Evolutionary conservation across 352 stramenopile species (phyloP), one percentile per base, ranked within the genome.

Genomic region (Pythium oligandrum): DNA sequence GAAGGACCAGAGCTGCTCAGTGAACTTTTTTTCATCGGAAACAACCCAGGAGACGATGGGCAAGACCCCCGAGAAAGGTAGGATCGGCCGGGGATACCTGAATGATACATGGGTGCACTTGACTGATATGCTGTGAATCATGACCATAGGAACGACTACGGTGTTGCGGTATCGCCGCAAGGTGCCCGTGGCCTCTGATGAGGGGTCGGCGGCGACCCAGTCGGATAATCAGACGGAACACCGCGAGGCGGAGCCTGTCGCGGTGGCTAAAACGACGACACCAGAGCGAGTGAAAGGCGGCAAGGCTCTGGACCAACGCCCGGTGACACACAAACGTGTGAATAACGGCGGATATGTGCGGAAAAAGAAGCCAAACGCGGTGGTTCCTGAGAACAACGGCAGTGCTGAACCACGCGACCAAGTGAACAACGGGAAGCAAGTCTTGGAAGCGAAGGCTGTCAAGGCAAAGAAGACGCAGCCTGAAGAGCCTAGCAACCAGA

Each of bases 91-190:
- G 38, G 12, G 38, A 42, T 12, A 12, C 12, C 7, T 12, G 38
- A 12, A 8, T 8, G 32, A 44, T 65, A 40, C 42, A 12, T 43
- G 12, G 26, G 38, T 33, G 34, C 35, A 9, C 42, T 9, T 53
- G 17, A 51, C 35, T 44, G 12, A 36, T 51, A 7, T 17, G 30
- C 10, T 50, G 51, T 43, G 38, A 26, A 11, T 17, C 11, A 47
- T 12, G 4, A 17, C n/a, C 7, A 10, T 26, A 30, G 9, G 30
- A n/a, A 37, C 49, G 40, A 42, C 38, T 2, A 31, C 49, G 2
- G 54, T 63, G 36, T 55, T 84, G 63, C 70, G 72, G 44, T 86
- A 88, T 39, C 72, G 75, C 37, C 77, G 68, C 48, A 88, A 88
- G 44, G 64, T 70, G 52, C 60, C 59, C 36, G 46, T 55, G 33